Base-by-base conservation (phyloP, 1,139 yeast genomes). In the Yarrowia galli region DNA sequence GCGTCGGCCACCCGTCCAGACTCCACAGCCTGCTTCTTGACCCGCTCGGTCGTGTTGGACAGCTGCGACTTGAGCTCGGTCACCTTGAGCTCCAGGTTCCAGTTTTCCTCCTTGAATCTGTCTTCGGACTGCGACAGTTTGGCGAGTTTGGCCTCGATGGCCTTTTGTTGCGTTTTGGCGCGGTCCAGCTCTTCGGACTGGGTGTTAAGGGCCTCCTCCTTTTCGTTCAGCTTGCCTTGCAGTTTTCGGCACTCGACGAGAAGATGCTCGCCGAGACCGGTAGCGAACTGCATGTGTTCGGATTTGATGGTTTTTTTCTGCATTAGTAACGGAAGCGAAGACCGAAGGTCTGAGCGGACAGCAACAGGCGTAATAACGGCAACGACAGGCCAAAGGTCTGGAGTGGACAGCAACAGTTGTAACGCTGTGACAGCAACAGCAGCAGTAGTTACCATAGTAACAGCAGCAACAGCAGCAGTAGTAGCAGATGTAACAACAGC, bases 231-330 rank as follows among this genome's bases (percentile, higher is more conserved):
- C 3, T 36, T 73, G 10, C 89, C 88, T 67, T 87, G 90, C 68
- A 92, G 82, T 70, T 89, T 82, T 71, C 98, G 85, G 74, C 97
- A 91, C 78, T 92, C 96, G 35, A 84, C 81, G 36, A 92, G 82
- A 70, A 92, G 80, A 68, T 88, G 89, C 74, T 92, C 97, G 77
- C 96, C 89, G 70, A 92, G 80, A 1, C 92, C 96, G 68, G 92
- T 89, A 6, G 91, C 91, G 76, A 92, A 92, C 73, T 88, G 87
- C 80, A 91, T 86, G 71, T 91, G 95, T 73, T 87, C 70, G n/a
- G 72, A 48, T 64, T 71, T 68, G 42, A 69, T 38, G 69, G 67
- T 32, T 65, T 66, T 38, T 58, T 70, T 45, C 68, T 48, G 67
- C 46, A 61, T 66, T 45, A 56, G 63, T 12, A 23, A 8, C 53